Conservation (phyloP, 441 rosid species). For the Erodium texanum region DNA sequence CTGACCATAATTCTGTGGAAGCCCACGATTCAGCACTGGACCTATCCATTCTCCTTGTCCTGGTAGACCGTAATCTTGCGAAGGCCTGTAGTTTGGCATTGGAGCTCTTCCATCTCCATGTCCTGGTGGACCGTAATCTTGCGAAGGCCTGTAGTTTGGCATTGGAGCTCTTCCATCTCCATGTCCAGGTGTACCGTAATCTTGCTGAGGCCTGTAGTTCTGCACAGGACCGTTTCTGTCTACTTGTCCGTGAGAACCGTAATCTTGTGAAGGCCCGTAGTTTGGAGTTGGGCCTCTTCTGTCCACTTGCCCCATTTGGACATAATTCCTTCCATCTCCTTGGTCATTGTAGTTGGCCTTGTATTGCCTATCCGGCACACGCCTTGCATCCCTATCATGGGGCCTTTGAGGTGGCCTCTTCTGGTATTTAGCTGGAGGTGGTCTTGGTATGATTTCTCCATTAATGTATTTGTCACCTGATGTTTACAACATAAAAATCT, state of each 20-base stretch:
- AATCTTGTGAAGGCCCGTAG: too few relatives aligned
- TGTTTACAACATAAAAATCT: constrained; percentile 9
- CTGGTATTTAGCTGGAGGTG: constrained; percentile 54
- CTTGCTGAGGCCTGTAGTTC: too few relatives aligned
- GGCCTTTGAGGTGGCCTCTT: constrained; percentile 21
- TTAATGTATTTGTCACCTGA: constrained; percentile 80
- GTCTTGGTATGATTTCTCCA: constrained; percentile 70
- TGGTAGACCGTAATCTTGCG: neutral
- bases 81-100: neutral
- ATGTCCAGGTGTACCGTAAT: too few relatives aligned
- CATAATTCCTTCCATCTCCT: constrained; percentile 38
- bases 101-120: neutral
- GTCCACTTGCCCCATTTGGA: neutral
- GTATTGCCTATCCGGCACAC: constrained; percentile 34
- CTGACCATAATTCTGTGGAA: neutral
- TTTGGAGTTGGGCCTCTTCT: too few relatives aligned
- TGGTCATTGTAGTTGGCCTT: constrained; percentile 30
- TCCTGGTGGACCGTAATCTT: too few relatives aligned
- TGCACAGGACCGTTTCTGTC: too few relatives aligned
- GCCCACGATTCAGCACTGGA: neutral
- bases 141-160: too few relatives aligned
- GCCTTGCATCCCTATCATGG: constrained; percentile 32
- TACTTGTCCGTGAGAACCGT: too few relatives aligned
- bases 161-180: too few relatives aligned
- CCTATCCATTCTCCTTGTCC: neutral